Evolutionary conservation across 2,329 filamentous ascomycete species (phyloP).

Genomic region (Hypomyces perniciosus): DNA sequence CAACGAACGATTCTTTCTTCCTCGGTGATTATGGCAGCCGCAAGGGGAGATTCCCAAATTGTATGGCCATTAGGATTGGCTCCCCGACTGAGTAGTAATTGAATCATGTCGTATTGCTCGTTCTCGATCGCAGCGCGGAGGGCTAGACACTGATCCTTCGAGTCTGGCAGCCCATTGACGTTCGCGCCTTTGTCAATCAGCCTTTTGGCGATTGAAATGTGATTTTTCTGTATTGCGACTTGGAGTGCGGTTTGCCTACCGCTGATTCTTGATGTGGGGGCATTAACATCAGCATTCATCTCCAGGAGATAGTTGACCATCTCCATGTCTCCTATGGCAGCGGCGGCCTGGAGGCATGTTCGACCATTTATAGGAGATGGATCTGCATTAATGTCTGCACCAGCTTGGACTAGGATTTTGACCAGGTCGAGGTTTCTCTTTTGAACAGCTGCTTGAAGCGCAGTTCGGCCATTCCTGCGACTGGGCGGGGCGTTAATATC

Average conservation of each 20-base stretch:
- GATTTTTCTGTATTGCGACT: not conserved
- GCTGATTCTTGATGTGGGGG: not conserved
- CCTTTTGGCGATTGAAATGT: not conserved
- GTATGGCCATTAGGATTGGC: not conserved
- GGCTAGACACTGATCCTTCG: conserved; percentile 12
- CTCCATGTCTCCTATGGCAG: not conserved
- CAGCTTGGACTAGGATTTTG: not conserved
- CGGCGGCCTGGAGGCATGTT: not conserved
- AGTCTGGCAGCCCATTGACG: conserved; percentile 18
- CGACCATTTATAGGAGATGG: not conserved
- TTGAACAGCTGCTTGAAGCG: not conserved
- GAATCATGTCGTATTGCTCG: conserved; percentile 17
- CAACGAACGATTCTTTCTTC: not conserved
- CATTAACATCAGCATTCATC: not conserved
- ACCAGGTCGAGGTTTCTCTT: not conserved
- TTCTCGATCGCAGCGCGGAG: conserved; percentile 29
- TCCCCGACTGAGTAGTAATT: conserved; percentile 23
- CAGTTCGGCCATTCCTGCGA: not conserved
- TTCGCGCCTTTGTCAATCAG: conserved; percentile 22
- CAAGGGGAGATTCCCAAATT: not conserved
- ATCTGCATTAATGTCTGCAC: not conserved
- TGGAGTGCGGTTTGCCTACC: not conserved
- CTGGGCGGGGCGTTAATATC: not conserved
- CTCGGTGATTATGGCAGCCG: not conserved
- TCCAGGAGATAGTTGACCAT: not conserved